Evolutionary conservation across 2,329 filamentous ascomycete species (phyloP), one percentile per base, ranked within the genome.

Genomic region (Chrysoporthe deuterocubensis): DNA sequence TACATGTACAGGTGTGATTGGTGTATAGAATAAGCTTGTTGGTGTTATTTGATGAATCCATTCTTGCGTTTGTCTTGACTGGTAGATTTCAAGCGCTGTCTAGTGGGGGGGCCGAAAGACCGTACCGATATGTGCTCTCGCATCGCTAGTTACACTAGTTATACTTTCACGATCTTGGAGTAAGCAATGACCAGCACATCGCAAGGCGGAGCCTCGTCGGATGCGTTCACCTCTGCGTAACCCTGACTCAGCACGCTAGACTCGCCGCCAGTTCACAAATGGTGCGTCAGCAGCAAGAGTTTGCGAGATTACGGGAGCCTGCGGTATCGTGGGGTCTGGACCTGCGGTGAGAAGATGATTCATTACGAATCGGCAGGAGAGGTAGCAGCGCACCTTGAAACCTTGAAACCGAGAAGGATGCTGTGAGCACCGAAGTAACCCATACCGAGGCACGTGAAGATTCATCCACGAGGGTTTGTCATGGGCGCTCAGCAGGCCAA

Each of bases 1-100:
- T 73, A 80, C 85, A 92, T 16, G 90, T 90, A 75, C 90, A 93
- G 60, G 71, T 66, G 72, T 87, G 87, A 80, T 88, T 90, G 44
- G 90, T 92, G 79, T 92, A 92, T 44, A 92, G 80, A n/a, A 80
- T 88, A 75, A 91, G 88, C 72, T 85, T 86, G 18, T 65, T 18
- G 21, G n/a, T 32, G 66, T 71, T 67, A 64, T 71, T 71, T 61
- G 71, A 65, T 14, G 70, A 70, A 54, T 67, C 67, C 70, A 73
- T 74, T 11, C 1, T 32, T 18, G 40, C n/a, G 37, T 26, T 26
- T 14, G 57, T 44, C 42, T 60, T 44, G 40, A 4, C 57, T 60
- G 5, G n/a, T 32, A 9, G n/a, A 5, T 6, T 11, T 3, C n/a
- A n/a, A 21, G 9, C 21, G 40, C 56, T 42, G 16, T 58, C 21